Base-by-base conservation (phyloP, 176 grass and related monocot species). In the Carex littledalei region DNA sequence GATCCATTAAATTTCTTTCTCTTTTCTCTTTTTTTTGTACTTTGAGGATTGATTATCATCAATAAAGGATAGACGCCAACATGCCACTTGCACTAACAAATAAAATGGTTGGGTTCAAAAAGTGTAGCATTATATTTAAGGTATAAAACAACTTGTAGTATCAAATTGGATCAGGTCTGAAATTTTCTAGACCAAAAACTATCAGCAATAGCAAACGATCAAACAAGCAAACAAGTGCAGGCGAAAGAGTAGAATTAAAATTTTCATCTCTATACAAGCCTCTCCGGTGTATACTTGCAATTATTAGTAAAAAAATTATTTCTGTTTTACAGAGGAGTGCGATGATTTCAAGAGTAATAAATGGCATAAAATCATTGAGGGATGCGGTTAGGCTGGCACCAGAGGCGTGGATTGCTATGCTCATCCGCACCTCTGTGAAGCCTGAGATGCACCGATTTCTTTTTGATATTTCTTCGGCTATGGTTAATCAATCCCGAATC, bases 401-500 rank as follows among this genome's bases (percentile, higher is more conserved):
- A 13, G 88, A 93, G 75, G 89, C 88, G 43, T 98, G 95, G 95
- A 87, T 73, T 13, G 85, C 88, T 5, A 98, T 98, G 95, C 62
- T 98, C 77, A 84, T 98, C 78, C 86, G 91, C 34, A 93, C 68
- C 45, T 84, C 85, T 22, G 32, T 93, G 50, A 93, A 91, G 61
- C 88, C 70, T 49, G 89, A 94, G 68, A 84, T 89, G 50, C 90
- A 91, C 58, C 85, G 81, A 59, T 97, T 97, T 88, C 22, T 97
- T 86, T 67, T 94, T 63, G 92, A 98, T 79, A 75, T 93, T 54
- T 86, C 84, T 82, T 84, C 81, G 11, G 84, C 95, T 31, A 49
- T 94, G 35, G 85, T 43, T 81, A 87, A 61, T 41, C 86, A 98
- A 91, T 98, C 83, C 75, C 21, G 50, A 53, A 70, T 84, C 63